Percentiles rank a stretch among this genome's conserved stretches.
Evolutionary conservation across 1,284 basidiomycete genomes (phyloP).

Genomic region (Neonothopanus nambi): DNA sequence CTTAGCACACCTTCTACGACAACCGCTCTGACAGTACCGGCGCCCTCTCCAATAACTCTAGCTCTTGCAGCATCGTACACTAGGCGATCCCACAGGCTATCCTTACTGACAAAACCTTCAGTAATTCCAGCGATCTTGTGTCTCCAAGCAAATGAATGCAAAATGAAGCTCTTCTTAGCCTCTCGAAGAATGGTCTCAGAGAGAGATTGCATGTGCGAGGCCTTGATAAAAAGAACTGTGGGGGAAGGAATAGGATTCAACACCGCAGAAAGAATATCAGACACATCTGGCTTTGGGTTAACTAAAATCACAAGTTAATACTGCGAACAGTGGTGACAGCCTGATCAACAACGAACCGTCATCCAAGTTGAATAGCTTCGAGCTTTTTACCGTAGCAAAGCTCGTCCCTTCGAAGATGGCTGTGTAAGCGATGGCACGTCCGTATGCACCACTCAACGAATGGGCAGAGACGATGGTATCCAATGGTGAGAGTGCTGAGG

Average conservation of each 20-base stretch:
- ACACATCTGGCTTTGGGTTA: slow-evolving; percentile 33
- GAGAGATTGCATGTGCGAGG: slow-evolving; percentile 55
- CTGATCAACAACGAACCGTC: slow-evolving; percentile 35
- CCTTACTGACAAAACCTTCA: slow-evolving; percentile 72
- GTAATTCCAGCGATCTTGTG: slow-evolving; percentile 67
- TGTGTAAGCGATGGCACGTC: slow-evolving; percentile 71
- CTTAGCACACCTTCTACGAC: slow-evolving; percentile 59
- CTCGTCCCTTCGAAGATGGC: slow-evolving; percentile 72
- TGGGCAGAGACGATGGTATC: slow-evolving; percentile 77
- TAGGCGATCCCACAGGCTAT: slow-evolving; percentile 76
- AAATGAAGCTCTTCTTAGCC: slow-evolving; percentile 51
- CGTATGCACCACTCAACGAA: slow-evolving; percentile 68
- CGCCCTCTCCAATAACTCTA: slow-evolving; percentile 56
- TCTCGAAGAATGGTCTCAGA: slow-evolving; percentile 49
- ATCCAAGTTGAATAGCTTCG: slow-evolving; percentile 48
- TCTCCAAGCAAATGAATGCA: slow-evolving; percentile 64
- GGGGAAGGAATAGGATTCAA: slow-evolving; percentile 64
- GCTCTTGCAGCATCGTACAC: slow-evolving; percentile 69
- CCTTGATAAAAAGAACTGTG: slow-evolving; percentile 63
- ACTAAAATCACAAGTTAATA: slow-evolving; percentile 15
- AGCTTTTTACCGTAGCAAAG: slow-evolving; percentile 64
- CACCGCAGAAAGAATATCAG: slow-evolving; percentile 48
- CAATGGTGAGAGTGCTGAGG: slow-evolving; percentile 58
- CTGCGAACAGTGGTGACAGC: not conserved
- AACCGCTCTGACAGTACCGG: slow-evolving; percentile 57